Evolutionary conservation across 306 rosid genomes (phyloP), one percentile per base, ranked within the genome.

Genomic region (Fragaria iinumae): DNA sequence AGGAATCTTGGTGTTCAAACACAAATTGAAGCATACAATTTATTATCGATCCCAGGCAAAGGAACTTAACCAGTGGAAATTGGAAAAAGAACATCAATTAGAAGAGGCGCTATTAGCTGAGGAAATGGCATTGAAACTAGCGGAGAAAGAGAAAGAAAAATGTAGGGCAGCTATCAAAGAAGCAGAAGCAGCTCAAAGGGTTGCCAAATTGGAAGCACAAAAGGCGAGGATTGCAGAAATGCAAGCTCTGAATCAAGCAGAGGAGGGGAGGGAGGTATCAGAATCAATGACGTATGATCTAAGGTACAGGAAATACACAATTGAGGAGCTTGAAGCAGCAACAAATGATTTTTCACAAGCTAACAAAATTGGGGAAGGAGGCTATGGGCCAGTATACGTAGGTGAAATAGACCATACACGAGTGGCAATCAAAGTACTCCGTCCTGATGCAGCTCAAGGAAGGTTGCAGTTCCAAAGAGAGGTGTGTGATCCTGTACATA

Each of bases 371-470:
- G 97, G 98, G 0, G 97, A 91, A 88, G 97, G 98, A 62, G 93
- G 97, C 56, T 93, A 91, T 57, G 98, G 97, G 6, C 96, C 98
- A 2, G 97, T 91, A 34, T 93, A 66, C 73, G 76, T 76, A 64
- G 80, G 89, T 36, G 89, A 89, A 79, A 83, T 91, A 53, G 97
- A 89, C 76, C 95, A 91, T 84, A 93, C 98, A 0, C 76, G 74
- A 14, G 96, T 93, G 12, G 98, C 97, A 25, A 78, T 93, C 18
- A 93, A 93, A 83, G 90, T 91, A 69, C 86, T 93, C 2, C 88
- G 89, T 41, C 93, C 97, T 11, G 92, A 91, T 74, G 97, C 97
- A 38, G 88, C 91, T 75, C 97, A 89, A 43, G 98, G 98, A 69
- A 60, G 87, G 18, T 77, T 91, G 14, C 98, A 93, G 84, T 93